These are phyloP conservation scores for Neurospora sp. DNA, from an alignment of 2,329 filamentous ascomycete genomes.

Conservation along the genomic window DNA sequence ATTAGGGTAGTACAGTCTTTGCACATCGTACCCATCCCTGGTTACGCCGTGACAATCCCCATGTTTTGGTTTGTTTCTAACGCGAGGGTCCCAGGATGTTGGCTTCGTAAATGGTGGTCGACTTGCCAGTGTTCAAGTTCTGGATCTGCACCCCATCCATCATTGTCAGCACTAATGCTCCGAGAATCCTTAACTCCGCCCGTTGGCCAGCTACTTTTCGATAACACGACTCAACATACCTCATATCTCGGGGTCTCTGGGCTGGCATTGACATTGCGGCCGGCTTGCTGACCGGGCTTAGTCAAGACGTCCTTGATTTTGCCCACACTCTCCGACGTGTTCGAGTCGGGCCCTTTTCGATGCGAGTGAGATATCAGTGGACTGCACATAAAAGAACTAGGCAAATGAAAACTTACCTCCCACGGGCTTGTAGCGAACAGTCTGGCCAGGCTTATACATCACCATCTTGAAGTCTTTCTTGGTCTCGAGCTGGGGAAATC, in stretches of 20 bases:
- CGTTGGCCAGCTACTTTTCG: not conserved
- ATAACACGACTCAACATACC: conserved; percentile 14
- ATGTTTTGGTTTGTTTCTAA: not conserved
- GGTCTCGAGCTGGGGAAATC: not conserved
- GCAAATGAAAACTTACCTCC: conserved; percentile 22
- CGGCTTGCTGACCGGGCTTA: conserved; percentile 21
- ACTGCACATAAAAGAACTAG: not conserved
- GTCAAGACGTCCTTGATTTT: conserved; percentile 27
- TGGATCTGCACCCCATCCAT: conserved; percentile 16
- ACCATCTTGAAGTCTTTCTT: not conserved
- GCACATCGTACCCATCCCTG: no score
- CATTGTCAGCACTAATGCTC: not conserved
- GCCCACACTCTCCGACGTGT: conserved; percentile 28
- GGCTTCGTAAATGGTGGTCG: conserved; percentile 20
- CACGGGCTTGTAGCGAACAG: conserved; percentile 30
- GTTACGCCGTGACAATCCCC: no score
- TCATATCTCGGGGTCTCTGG: conserved; percentile 27
- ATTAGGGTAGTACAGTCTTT: no score
- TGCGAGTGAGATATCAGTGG: not conserved
- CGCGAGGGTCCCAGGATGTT: conserved; percentile 18
- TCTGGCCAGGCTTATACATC: conserved; percentile 22
- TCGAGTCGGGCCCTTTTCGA: conserved; percentile 24
- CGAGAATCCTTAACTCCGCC: not conserved
- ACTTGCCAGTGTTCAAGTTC: conserved; percentile 24
- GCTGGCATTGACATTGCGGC: conserved; percentile 26